These are phyloP conservation scores for Lentinula sp. DNA, from an alignment of 768 basidiomycete genomes.

Conservation along the genomic window DNA sequence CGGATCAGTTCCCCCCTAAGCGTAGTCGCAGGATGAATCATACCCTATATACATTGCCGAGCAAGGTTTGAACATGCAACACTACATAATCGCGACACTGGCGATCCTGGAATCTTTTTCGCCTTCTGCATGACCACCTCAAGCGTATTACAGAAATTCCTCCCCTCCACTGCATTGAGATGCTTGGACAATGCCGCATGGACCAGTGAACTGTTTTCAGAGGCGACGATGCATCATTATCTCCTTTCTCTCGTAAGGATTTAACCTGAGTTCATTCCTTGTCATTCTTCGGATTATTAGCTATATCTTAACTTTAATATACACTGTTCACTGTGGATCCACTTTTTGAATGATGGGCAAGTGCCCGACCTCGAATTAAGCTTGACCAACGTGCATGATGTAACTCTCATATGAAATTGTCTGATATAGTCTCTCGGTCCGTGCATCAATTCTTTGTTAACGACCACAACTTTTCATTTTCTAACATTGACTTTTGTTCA, in stretches of 20 bases:
- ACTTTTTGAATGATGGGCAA: too few species aligned
- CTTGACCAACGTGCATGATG: neutral
- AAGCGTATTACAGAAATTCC: too few species aligned
- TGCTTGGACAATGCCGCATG: too few species aligned
- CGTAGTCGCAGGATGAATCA: constrained; percentile 6
- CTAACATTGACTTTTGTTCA: neutral
- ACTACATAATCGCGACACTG: constrained; percentile 9
- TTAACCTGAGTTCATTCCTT: too few species aligned
- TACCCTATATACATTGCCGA: constrained; percentile 12
- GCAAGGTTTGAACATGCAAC: constrained; percentile 4
- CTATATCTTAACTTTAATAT: too few species aligned
- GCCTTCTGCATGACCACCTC: neutral
- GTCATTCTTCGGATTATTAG: too few species aligned
- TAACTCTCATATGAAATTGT: neutral
- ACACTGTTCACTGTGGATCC: too few species aligned
- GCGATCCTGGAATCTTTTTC: constrained; percentile 4
- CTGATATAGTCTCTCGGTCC: neutral
- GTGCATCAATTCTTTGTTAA: constrained; percentile 1
- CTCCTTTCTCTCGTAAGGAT: too few species aligned
- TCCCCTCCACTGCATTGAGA: too few species aligned
- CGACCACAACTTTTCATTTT: neutral
- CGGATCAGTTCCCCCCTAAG: neutral
- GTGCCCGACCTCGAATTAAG: too few species aligned
- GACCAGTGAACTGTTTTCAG: too few species aligned
- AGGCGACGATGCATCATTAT: too few species aligned